These are phyloP conservation scores for Megacollybia platyphylla DNA, from an alignment of 1,284 basidiomycete species.

Conservation along the genomic window DNA sequence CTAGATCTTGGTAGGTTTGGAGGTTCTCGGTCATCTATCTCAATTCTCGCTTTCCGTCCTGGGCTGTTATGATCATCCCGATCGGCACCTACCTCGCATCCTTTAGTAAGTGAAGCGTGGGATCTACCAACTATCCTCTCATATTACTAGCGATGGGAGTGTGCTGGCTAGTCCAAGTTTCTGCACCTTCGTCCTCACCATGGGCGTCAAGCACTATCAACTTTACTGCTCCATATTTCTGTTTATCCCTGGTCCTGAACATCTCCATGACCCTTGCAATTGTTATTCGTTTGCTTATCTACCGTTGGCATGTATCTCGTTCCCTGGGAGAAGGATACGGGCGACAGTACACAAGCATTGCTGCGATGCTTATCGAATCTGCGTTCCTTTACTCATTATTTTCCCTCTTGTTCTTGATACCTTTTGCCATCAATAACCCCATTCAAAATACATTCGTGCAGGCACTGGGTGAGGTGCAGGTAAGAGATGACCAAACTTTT, in stretches of 20 bases:
- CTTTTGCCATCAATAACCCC: constrained; percentile 24
- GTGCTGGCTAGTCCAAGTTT: constrained; percentile 29
- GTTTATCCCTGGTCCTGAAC: constrained; percentile 29
- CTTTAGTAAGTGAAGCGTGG: constrained; percentile 17
- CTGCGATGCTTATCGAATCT: not conserved
- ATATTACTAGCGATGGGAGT: constrained; percentile 22
- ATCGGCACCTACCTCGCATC: constrained; percentile 19
- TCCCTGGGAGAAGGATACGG: constrained; percentile 20
- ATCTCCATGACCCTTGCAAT: constrained; percentile 31
- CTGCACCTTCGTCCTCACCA: constrained; percentile 24
- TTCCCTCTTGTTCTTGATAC: constrained; percentile 12
- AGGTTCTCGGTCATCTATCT: constrained; percentile 32
- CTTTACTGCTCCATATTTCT: constrained; percentile 26
- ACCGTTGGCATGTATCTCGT: constrained; percentile 18
- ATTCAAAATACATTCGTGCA: constrained; percentile 21
- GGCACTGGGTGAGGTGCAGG: constrained; percentile 19
- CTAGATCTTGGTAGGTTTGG: constrained; percentile 20
- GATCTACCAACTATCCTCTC: not conserved
- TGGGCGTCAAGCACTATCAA: constrained; percentile 25
- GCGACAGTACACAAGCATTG: constrained; percentile 15
- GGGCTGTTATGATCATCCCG: constrained; percentile 19
- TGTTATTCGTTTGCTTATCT: constrained; percentile 20
- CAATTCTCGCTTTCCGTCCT: constrained; percentile 11
- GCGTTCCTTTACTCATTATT: not conserved
- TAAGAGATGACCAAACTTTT: constrained; percentile 8